phyloP scores from a whole-genome alignment of 257 asterid species.

The Lavandula angustifolia region DNA sequence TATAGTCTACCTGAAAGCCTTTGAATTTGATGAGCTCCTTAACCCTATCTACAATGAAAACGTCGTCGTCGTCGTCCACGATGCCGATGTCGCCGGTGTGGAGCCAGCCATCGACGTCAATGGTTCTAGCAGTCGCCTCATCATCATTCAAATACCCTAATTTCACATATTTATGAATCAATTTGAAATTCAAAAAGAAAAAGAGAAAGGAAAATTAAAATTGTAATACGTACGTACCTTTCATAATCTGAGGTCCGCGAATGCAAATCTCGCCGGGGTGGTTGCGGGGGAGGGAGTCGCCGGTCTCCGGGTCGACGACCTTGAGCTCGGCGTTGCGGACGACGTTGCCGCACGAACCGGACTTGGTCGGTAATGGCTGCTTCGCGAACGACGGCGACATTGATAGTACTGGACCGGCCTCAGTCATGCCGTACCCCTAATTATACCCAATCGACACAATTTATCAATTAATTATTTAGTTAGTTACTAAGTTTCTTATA shows the following conservation, averaged over 20 bases:
- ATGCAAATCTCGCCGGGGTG: constrained; percentile 84
- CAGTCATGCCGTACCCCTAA: constrained; percentile 94
- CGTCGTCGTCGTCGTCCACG: constrained; percentile 56
- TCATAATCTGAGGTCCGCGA: constrained; percentile 89
- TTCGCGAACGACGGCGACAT: constrained; percentile 76
- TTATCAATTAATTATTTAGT: no score
- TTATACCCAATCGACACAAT: neutral
- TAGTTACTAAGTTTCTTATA: no score
- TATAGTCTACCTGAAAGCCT: constrained; percentile 64
- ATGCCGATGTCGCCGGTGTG: constrained; percentile 84
- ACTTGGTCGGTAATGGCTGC: constrained; percentile 63
- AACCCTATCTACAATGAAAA: constrained; percentile 71
- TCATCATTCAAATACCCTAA: constrained; percentile 71
- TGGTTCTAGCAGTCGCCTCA: constrained; percentile 79
- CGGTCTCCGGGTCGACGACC: constrained; percentile 80
- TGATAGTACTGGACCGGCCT: constrained; percentile 84
- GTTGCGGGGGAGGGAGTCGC: constrained; percentile 70
- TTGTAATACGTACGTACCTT: constrained; percentile 43
- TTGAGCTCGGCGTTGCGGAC: constrained; percentile 88
- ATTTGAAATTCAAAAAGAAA: neutral
- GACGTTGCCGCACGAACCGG: constrained; percentile 89
- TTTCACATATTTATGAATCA: neutral
- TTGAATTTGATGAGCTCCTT: constrained; percentile 88
- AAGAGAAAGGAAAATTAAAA: no score
- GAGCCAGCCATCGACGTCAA: constrained; percentile 94